Percentiles rank a stretch among this genome's conserved stretches.
Conservation (phyloP, 148 eudicot genomes). For the Fagopyrum esculentum region DNA sequence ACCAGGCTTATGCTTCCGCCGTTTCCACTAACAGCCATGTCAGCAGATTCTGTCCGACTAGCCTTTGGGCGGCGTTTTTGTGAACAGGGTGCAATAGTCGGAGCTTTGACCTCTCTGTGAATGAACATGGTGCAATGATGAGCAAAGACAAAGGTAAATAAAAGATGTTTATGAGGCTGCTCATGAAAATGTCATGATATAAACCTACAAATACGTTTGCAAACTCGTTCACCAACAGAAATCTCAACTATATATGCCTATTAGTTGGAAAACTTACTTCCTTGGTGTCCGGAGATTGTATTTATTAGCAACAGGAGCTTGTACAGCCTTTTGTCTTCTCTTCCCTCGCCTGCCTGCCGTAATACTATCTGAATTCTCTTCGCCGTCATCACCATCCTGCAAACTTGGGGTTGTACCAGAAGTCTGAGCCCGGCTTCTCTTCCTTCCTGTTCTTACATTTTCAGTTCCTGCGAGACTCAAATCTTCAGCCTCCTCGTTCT, state of each 20-base stretch:
- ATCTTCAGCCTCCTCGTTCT: slow-evolving; percentile 50
- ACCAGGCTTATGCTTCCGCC: slow-evolving; percentile 42
- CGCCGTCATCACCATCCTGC: slow-evolving; percentile 45
- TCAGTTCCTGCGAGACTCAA: slow-evolving; percentile 35
- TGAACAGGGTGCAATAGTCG: slow-evolving; percentile 32
- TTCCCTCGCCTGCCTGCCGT: slow-evolving; percentile 46
- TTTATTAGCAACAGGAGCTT: slow-evolving; percentile 40
- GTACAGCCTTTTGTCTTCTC: slow-evolving; percentile 55
- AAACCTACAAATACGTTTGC: no score
- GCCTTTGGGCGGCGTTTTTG: slow-evolving; percentile 26
- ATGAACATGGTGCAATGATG: neutral
- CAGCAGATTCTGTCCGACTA: slow-evolving; percentile 21
- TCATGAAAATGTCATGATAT: no score
- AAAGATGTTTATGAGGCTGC: no score
- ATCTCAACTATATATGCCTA: no score
- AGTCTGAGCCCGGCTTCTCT: slow-evolving; percentile 40
- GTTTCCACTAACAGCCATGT: neutral
- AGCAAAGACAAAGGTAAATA: neutral
- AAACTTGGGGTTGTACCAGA: slow-evolving; percentile 49
- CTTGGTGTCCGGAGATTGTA: slow-evolving; percentile 76
- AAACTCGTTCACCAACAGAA: no score
- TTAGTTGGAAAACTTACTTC: slow-evolving; percentile 39
- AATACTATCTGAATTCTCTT: slow-evolving; percentile 58
- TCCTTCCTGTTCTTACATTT: slow-evolving; percentile 40
- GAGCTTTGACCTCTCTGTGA: slow-evolving; percentile 2